Evolutionary conservation across 2,329 filamentous ascomycete genomes (phyloP).

Genomic region (Colletotrichum somersetense): DNA sequence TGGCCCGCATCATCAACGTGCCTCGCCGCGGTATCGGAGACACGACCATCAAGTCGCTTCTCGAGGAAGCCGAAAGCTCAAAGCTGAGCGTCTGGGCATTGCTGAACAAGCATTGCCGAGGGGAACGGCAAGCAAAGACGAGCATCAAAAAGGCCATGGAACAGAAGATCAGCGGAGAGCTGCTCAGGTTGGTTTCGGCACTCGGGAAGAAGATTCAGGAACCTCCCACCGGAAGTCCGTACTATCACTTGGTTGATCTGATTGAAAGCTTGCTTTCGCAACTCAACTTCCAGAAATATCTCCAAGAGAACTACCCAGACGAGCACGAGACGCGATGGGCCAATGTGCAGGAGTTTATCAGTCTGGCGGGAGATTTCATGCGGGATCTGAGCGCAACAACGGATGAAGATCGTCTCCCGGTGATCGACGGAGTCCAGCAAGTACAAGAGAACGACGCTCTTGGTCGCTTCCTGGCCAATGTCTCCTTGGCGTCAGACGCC

Average conservation of each 20-base stretch:
- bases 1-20: slow-evolving; percentile 86
- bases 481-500: slow-evolving; percentile 85
- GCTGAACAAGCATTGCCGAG: slow-evolving; percentile 68
- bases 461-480: slow-evolving; percentile 87
- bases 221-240: slow-evolving; percentile 47
- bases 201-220: slow-evolving; percentile 51
- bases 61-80: slow-evolving; percentile 80
- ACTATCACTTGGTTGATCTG: slow-evolving; percentile 59
- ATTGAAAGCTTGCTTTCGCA: slow-evolving; percentile 70
- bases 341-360: slow-evolving; percentile 90
- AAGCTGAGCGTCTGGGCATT: slow-evolving; percentile 81
- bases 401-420: slow-evolving; percentile 70
- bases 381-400: slow-evolving; percentile 52
- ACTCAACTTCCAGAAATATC: slow-evolving; percentile 79
- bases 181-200: slow-evolving; percentile 57
- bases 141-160: slow-evolving; percentile 65
- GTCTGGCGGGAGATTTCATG: slow-evolving; percentile 80
- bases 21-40: slow-evolving; percentile 87
- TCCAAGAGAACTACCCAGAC: slow-evolving; percentile 78
- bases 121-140: slow-evolving; percentile 60
- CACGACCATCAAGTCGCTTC: slow-evolving; percentile 77
- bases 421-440: slow-evolving; percentile 80
- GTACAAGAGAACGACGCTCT: slow-evolving; percentile 73
- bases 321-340: slow-evolving; percentile 85
- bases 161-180: slow-evolving; percentile 64